Evolutionary conservation across 2,329 filamentous ascomycete genomes (phyloP).

Genomic region (Huntiella abstrusa): DNA sequence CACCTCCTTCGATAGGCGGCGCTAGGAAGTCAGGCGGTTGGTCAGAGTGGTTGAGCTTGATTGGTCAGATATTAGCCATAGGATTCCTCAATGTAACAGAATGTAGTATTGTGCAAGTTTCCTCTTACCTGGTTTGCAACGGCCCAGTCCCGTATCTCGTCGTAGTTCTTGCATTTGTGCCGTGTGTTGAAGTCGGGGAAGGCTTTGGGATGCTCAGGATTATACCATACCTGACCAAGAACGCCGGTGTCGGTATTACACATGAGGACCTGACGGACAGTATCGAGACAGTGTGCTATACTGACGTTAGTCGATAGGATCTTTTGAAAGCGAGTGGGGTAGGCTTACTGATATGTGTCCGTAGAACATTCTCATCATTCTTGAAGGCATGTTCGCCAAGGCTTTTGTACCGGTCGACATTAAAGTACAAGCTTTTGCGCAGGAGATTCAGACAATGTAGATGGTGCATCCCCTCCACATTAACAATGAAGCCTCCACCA

Average conservation of each 20-base stretch:
- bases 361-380: constrained; percentile 35
- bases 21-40: constrained; percentile 5
- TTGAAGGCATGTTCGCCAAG: constrained; percentile 32
- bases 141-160: constrained; percentile 33
- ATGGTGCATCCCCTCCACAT: constrained; percentile 37
- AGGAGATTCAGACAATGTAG: constrained; percentile 43
- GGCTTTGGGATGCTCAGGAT: constrained; percentile 24
- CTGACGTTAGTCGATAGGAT: not conserved
- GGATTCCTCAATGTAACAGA: not conserved
- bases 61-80: not conserved
- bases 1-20: constrained; percentile 1
- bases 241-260: constrained; percentile 41
- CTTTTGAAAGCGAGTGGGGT: not conserved
- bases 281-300: constrained; percentile 40
- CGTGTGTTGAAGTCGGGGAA: constrained; percentile 45
- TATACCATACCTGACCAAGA: constrained; percentile 41
- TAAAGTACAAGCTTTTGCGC: constrained; percentile 38
- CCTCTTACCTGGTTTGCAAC: constrained; percentile 27
- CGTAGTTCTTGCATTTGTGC: constrained; percentile 39
- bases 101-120: no score
- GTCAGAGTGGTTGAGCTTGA: not conserved
- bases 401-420: constrained; percentile 36
- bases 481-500: constrained; percentile 39
- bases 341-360: constrained; percentile 33
- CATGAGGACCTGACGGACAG: constrained; percentile 42